Base-by-base conservation (phyloP, 805 yeast species). In the Ogataea minuta region DNA sequence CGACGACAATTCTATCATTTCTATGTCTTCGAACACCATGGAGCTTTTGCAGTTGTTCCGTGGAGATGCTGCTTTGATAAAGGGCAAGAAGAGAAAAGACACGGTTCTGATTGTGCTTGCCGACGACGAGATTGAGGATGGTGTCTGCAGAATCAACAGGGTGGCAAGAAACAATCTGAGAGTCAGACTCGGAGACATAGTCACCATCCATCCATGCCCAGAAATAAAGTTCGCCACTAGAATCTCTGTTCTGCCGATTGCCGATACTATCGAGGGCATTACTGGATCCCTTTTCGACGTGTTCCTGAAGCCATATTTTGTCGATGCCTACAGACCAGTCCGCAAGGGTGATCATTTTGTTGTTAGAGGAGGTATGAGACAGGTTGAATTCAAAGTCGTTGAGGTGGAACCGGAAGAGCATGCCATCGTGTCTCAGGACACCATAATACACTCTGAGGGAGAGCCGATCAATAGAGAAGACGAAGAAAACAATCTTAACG, bases 321-420 rank as follows among this genome's bases (percentile, higher is more conserved):
- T 93, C 31, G 99, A 93, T 69, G 97, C 99, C 41, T 93, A 93
- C 69, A 83, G 99, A 68, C 99, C 99, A 4, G 96, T 93, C 27
- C 84, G 97, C 68, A 91, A 90, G 63, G 97, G 97, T 50, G 99
- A 93, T 62, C 85, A 86, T 56, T 93, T 93, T 67, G 80, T 91
- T 33, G 98, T 88, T 17, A 81, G 99, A 64, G 99, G 99, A 59
- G 96, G 97, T 63, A 93, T 93, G 99, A 82, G 99, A 69, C 98
- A 91, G 63, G 99, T 93, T 30, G 99, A 93, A 66, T 93, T 93
- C 71, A 95, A 93, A 67, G 96, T 93, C 33, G 97, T 91, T 32
- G 99, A 93, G 49, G 95, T 93, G 43, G 99, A 93, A 62, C 99
- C 99, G 6, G 89, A 87, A 57, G 98, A 93, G 54, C 85, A 81